Conservation (phyloP, 106 monocot genomes). For the Phalaenopsis equestris region DNA sequence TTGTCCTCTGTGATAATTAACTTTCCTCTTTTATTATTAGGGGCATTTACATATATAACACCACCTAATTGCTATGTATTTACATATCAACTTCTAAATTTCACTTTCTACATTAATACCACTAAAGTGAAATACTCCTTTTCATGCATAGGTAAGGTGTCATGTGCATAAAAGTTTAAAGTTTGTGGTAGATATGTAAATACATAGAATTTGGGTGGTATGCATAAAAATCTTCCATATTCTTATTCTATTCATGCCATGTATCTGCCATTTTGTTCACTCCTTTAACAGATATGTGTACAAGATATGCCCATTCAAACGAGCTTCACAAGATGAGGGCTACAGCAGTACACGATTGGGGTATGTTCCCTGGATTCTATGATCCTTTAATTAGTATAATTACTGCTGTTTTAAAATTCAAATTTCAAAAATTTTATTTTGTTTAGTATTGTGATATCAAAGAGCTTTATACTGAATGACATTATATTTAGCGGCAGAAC, state of each 20-base stretch:
- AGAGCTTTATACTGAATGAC: not conserved
- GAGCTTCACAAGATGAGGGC: constrained; percentile 85
- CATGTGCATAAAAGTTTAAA: no score
- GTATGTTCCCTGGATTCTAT: constrained; percentile 31
- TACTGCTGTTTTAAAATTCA: not conserved
- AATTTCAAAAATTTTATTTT: not conserved
- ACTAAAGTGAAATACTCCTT: no score
- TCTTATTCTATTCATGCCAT: not conserved
- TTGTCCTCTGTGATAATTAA: not conserved
- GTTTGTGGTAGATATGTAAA: no score
- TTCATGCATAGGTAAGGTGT: no score
- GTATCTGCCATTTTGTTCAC: constrained; percentile 2
- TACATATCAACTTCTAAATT: no score
- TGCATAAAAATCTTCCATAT: no score
- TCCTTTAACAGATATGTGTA: constrained; percentile 66
- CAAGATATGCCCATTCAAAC: constrained; percentile 97
- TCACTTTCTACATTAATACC: no score
- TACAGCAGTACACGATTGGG: constrained; percentile 78
- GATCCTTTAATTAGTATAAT: not conserved
- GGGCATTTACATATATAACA: no score
- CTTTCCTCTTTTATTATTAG: not conserved
- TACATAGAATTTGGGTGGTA: no score
- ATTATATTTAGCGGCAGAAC: no score
- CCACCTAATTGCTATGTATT: no score
- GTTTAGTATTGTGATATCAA: no score